These are phyloP conservation scores for Globisporangium ultimum DNA, from an alignment of 352 stramenopile genomes.

Conservation along the genomic window DNA sequence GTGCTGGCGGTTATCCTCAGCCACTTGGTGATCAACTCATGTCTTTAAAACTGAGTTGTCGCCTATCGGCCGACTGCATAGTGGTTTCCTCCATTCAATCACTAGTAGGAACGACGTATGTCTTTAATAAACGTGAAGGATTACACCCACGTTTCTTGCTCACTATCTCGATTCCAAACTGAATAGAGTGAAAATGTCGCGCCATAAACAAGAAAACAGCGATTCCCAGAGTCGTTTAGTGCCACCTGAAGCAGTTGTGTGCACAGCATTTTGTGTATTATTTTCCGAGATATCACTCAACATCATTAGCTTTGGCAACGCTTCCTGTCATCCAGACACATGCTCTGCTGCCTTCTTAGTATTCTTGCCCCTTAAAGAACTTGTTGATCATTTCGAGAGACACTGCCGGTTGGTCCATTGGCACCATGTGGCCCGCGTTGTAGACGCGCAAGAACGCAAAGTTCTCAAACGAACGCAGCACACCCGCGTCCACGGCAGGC, in stretches of 20 bases:
- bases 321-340: background rate
- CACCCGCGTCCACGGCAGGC: slow-evolving; percentile 19
- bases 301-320: no score
- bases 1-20: background rate
- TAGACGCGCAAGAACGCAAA: slow-evolving; percentile 52
- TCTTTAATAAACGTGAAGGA: no score
- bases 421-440: slow-evolving; percentile 56
- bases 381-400: slow-evolving; percentile 43
- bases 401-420: slow-evolving; percentile 41
- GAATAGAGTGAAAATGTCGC: no score
- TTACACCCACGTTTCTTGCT: no score
- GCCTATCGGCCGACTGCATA: background rate
- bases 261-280: no score
- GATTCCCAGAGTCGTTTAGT: no score
- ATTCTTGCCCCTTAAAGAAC: slow-evolving; percentile 37
- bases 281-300: no score
- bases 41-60: background rate
- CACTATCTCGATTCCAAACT: no score
- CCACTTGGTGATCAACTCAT: background rate
- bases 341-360: slow-evolving; percentile 15
- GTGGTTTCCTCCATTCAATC: no score
- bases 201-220: no score
- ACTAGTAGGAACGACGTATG: no score
- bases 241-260: no score
- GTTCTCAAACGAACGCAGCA: slow-evolving; percentile 32